Base-by-base conservation (phyloP, 768 basidiomycete species). In the Xerocomus potaroensis region DNA sequence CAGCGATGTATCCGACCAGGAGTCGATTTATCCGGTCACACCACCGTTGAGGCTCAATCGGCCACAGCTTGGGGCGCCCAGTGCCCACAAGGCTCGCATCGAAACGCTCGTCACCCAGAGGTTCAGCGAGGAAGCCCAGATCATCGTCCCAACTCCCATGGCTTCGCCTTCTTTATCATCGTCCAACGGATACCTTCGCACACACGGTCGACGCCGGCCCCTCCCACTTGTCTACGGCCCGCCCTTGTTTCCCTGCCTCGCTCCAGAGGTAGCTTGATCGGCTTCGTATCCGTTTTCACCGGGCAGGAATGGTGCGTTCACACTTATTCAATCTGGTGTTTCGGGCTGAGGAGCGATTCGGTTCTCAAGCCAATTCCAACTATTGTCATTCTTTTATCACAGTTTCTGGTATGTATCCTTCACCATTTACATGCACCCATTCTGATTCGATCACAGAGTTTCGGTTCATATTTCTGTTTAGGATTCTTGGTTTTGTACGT, bases 361-460 rank as follows among this genome's bases (percentile, higher is more conserved):
- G 16, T 27, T 42, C 12, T 4, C 16, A 18, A 45, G 48, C 39
- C 34, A 23, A 40, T 43, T 37, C 47, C 52, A 58, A 51, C 46
- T 58, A 48, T 48, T 35, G 46, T 54, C 56, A 54, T 29, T 58
- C 56, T 1, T 58, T 57, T 49, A n/a, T 23, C 16, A n/a, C 8
- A 10, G 31, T 23, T 41, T 26, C 24, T 1, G 39, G 55, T 57
- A 33, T 2, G 38, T 12, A 18, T 14, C 32, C 8, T 41, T 15
- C 14, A 3, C n/a, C 12, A 34, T 38, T 24, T 19, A 12, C 10
- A 1, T 7, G 0, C 36, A 4, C 8, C 3, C 9, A 0, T 33
- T 15, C 23, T 45, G 40, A 45, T 3, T 14, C 2, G 23, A 4
- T 11, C 30, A 15, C 11, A 24, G 36, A 18, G 6, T 15, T 19